phyloP scores from a whole-genome alignment of 1,284 basidiomycete species.

The Ceratobasidium theobromae region DNA sequence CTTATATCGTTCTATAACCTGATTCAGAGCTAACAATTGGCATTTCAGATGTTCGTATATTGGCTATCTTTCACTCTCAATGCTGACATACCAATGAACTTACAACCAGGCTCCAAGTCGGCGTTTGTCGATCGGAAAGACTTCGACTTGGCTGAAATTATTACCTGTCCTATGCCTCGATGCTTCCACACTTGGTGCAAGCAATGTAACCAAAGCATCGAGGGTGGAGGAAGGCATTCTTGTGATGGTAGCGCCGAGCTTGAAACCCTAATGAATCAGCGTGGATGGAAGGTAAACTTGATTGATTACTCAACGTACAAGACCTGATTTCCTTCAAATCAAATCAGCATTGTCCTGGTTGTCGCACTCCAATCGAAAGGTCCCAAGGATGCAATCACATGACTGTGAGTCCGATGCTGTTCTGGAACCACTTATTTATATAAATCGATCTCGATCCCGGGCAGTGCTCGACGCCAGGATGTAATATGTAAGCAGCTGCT shows the following conservation, averaged over 20 bases:
- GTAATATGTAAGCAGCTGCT: slow-evolving; percentile 31
- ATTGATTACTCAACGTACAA: not conserved
- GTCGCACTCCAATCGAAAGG: slow-evolving; percentile 32
- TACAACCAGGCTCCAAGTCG: slow-evolving; percentile 25
- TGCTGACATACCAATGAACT: too few species aligned
- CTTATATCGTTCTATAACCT: not conserved
- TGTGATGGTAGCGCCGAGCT: slow-evolving; percentile 34
- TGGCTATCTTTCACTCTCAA: not conserved
- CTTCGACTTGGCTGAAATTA: slow-evolving; percentile 21
- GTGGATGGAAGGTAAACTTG: slow-evolving; percentile 33
- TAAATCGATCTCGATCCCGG: too few species aligned
- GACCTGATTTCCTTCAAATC: not conserved
- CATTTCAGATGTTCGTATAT: slow-evolving; percentile 15
- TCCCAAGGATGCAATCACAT: slow-evolving; percentile 34
- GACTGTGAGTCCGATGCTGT: slow-evolving; percentile 20
- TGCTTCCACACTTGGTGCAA: slow-evolving; percentile 34
- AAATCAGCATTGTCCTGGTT: slow-evolving; percentile 24
- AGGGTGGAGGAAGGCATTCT: slow-evolving; percentile 28
- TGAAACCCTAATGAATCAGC: slow-evolving; percentile 26
- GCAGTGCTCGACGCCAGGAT: slow-evolving; percentile 31
- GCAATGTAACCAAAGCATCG: slow-evolving; percentile 31
- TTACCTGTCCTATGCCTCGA: slow-evolving; percentile 32
- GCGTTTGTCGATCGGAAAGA: slow-evolving; percentile 35
- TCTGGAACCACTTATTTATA: not conserved
- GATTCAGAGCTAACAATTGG: not conserved